A percentile compares a stretch with the other conserved stretches of the same genome.
These are phyloP conservation scores for Dispira simplex DNA, from an alignment of 192 early-diverging fungal species.

Conservation along the genomic window DNA sequence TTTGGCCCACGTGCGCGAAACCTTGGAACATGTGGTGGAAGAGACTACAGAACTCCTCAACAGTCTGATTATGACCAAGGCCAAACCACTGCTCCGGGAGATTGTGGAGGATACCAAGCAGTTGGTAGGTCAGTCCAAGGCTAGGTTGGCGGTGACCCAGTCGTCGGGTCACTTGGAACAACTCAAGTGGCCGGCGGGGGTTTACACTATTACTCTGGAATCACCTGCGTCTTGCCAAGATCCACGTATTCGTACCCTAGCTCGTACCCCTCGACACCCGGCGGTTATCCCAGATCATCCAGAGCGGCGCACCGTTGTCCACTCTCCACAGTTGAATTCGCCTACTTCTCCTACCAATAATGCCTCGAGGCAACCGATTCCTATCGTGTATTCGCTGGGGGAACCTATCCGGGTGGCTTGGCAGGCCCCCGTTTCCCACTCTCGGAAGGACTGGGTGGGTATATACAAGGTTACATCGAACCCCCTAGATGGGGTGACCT, in stretches of 20 bases:
- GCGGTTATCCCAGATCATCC: not conserved
- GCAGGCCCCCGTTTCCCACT: slow-evolving; percentile 57
- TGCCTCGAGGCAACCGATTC: slow-evolving; percentile 1
- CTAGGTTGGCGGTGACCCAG: slow-evolving; percentile 23
- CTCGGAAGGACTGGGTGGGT: slow-evolving; percentile 82
- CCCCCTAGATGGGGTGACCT: slow-evolving; percentile 58
- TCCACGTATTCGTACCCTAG: slow-evolving; percentile 11
- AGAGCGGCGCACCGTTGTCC: no score
- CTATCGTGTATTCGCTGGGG: slow-evolving; percentile 46
- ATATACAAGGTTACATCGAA: slow-evolving; percentile 71
- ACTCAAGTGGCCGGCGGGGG: slow-evolving; percentile 13
- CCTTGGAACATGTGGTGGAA: slow-evolving; percentile 21
- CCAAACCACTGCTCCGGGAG: not conserved
- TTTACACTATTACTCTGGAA: slow-evolving; percentile 10
- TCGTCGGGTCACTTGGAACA: slow-evolving; percentile 22
- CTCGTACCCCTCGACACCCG: slow-evolving; percentile 18
- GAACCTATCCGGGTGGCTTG: slow-evolving; percentile 59
- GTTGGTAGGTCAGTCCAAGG: slow-evolving; percentile 15
- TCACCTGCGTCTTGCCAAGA: not conserved
- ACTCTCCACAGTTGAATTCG: not conserved
- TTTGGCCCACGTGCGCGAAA: not conserved
- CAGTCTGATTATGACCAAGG: not conserved
- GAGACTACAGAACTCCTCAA: slow-evolving; percentile 8
- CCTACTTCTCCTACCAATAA: slow-evolving; percentile 10
- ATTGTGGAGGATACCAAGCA: not conserved